A percentile compares a stretch with the other conserved stretches of the same genome.
Evolutionary conservation across 176 grass and related monocot genomes (phyloP).

Genomic region (Hyparrhenia diplandra): DNA sequence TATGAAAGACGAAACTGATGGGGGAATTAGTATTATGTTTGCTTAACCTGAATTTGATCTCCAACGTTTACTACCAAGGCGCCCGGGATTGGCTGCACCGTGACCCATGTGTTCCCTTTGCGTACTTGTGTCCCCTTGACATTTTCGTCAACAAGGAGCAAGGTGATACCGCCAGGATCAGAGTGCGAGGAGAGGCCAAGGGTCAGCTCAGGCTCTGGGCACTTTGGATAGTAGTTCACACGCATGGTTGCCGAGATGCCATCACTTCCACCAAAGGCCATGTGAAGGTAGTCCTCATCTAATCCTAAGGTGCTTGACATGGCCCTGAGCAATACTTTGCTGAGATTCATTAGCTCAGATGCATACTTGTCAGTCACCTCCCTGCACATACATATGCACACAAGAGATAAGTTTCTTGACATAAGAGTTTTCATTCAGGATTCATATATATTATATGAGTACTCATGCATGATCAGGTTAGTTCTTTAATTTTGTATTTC

Average conservation of each 20-base stretch:
- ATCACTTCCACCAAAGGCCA: conserved; percentile 40
- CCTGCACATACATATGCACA: conserved; percentile 21
- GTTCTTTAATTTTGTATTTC: too few species aligned
- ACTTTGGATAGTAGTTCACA: conserved; percentile 64
- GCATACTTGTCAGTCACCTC: conserved; percentile 56
- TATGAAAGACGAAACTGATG: too few species aligned
- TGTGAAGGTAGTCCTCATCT: conserved; percentile 40
- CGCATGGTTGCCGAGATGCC: conserved; percentile 41
- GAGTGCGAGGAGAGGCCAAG: conserved; percentile 72
- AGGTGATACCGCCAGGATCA: conserved; percentile 61
- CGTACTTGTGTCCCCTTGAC: conserved; percentile 60
- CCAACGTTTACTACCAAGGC: conserved; percentile 62
- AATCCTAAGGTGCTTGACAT: conserved; percentile 54
- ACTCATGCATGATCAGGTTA: too few species aligned
- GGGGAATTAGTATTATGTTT: too few species aligned
- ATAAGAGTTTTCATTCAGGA: neutral
- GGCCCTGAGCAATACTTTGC: conserved; percentile 42
- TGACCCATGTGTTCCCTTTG: conserved; percentile 52
- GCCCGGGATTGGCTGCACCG: conserved; percentile 38
- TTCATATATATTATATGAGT: neutral
- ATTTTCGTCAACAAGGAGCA: conserved; percentile 58
- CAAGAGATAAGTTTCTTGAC: neutral
- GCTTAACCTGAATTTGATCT: conserved; percentile 68
- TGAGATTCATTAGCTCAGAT: conserved; percentile 30
- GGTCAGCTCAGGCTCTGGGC: conserved; percentile 68